Conservation (phyloP, 441 rosid species). For the Brassica hybrid region DNA sequence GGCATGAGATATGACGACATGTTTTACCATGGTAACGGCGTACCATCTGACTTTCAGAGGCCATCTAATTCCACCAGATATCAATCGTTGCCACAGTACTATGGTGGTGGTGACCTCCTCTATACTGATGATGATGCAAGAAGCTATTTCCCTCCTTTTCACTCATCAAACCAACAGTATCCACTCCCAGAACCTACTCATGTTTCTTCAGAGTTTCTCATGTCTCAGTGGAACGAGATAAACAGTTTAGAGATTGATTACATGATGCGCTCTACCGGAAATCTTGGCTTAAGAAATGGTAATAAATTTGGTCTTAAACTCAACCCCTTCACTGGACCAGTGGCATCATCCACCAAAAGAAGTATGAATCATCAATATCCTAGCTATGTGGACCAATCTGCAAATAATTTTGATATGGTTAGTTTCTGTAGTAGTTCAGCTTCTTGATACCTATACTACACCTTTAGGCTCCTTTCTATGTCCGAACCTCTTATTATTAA, state of each 20-base stretch:
- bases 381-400: constrained; percentile 43
- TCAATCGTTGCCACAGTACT: constrained; percentile 38
- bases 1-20: constrained; percentile 48
- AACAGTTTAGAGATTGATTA: constrained; percentile 45
- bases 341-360: constrained; percentile 46
- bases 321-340: constrained; percentile 46
- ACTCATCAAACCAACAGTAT: constrained; percentile 47
- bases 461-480: background rate
- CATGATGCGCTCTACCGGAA: constrained; percentile 37
- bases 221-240: constrained; percentile 45
- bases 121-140: constrained; percentile 45
- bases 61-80: constrained; percentile 40
- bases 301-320: constrained; percentile 32
- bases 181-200: constrained; percentile 40
- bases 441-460: constrained; percentile 6
- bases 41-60: constrained; percentile 44
- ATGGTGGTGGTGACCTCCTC: constrained; percentile 43
- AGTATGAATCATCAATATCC: constrained; percentile 8
- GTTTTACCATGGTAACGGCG: constrained; percentile 48
- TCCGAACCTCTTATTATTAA: background rate
- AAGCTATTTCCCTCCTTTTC: constrained; percentile 41
- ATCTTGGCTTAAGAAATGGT: constrained; percentile 39
- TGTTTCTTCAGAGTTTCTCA: constrained; percentile 40
- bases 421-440: constrained; percentile 33
- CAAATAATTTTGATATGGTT: constrained; percentile 55